Evolutionary conservation across 23 red algal genomes (phyloP).

Genomic region (Chondrus crispus): DNA sequence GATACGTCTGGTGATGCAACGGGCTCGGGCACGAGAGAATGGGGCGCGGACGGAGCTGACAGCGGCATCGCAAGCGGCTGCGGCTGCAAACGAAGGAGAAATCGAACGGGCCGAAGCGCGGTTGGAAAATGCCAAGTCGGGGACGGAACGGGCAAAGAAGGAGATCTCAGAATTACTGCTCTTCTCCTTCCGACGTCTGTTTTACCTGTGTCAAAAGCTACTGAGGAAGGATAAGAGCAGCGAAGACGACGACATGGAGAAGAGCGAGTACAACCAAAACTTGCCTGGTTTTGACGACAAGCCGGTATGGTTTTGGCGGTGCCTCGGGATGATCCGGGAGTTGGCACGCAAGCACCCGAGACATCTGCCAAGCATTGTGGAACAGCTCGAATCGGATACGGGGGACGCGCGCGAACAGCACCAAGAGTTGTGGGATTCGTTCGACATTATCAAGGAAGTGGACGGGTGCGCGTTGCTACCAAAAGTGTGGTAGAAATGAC

Average conservation of each 20-base stretch:
- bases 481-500: neutral
- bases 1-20: constrained; percentile 51
- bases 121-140: constrained; percentile 48
- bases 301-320: constrained; percentile 54
- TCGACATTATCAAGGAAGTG: constrained; percentile 52
- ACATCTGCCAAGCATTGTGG: constrained; percentile 46
- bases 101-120: constrained; percentile 42
- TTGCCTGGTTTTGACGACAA: constrained; percentile 47
- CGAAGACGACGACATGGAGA: constrained; percentile 4
- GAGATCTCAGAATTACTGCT: constrained; percentile 45
- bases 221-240: neutral
- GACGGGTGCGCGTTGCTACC: constrained; percentile 28
- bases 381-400: constrained; percentile 44
- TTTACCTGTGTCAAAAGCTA: constrained; percentile 25
- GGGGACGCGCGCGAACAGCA: constrained; percentile 44
- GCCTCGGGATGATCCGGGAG: constrained; percentile 58
- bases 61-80: constrained; percentile 50
- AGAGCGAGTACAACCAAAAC: constrained; percentile 12
- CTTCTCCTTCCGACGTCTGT: constrained; percentile 26
- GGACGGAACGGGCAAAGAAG: constrained; percentile 18
- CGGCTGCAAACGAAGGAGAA: constrained; percentile 77
- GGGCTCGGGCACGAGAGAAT: constrained; percentile 51
- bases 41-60: constrained; percentile 45
- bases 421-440: constrained; percentile 51
- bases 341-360: constrained; percentile 44